A percentile compares a stretch with the other conserved stretches of the same genome.
These are phyloP conservation scores for Rutstroemia sydowiana DNA, from an alignment of 2,329 filamentous ascomycete species.

Conservation along the genomic window DNA sequence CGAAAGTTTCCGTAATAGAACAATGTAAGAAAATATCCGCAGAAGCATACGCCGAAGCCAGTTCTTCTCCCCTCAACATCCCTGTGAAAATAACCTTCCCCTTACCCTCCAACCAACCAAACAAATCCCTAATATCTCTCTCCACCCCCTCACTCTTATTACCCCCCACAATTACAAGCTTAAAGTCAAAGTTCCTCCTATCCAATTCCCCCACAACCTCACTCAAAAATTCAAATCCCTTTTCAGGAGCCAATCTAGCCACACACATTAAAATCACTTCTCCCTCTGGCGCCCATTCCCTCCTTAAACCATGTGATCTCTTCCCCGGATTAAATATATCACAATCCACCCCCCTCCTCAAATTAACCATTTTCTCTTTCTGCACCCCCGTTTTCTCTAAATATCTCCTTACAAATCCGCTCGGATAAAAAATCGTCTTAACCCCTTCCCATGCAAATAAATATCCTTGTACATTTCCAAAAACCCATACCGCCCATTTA, in stretches of 20 bases:
- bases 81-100: slow-evolving; percentile 59
- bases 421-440: slow-evolving; percentile 63
- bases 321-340: slow-evolving; percentile 49
- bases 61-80: slow-evolving; percentile 51
- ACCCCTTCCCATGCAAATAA: slow-evolving; percentile 56
- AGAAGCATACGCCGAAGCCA: slow-evolving; percentile 60
- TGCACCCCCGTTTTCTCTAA: slow-evolving; percentile 50
- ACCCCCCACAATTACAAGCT: slow-evolving; percentile 59
- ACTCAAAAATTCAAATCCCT: slow-evolving; percentile 62
- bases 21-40: slow-evolving; percentile 66
- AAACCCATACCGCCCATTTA: slow-evolving; percentile 52
- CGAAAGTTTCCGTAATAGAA: slow-evolving; percentile 64
- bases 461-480: slow-evolving; percentile 57
- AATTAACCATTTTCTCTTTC: slow-evolving; percentile 47
- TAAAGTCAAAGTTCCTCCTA: slow-evolving; percentile 49
- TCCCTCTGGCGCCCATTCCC: slow-evolving; percentile 49
- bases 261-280: slow-evolving; percentile 61
- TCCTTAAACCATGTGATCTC: slow-evolving; percentile 44
- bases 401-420: slow-evolving; percentile 53
- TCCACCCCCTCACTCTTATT: slow-evolving; percentile 59
- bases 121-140: slow-evolving; percentile 52
- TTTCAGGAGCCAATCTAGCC: slow-evolving; percentile 61
- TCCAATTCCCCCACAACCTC: slow-evolving; percentile 47
- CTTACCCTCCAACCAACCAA: slow-evolving; percentile 40
- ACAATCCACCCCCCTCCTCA: slow-evolving; percentile 60